Base-by-base conservation (phyloP, 2,329 filamentous ascomycete genomes). In the Fusarium sp. region DNA sequence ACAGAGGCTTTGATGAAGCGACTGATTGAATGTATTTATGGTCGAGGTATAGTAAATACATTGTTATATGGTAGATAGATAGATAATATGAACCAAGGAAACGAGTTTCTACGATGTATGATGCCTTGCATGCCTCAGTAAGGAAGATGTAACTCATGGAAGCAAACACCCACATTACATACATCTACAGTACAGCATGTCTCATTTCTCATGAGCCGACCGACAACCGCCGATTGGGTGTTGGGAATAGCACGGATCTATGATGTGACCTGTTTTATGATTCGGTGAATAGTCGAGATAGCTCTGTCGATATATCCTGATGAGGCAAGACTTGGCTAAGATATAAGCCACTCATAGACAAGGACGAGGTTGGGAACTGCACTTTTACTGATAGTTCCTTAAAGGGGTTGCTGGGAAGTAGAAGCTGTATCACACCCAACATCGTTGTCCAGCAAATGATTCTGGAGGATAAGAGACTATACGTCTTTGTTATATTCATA, bases 201-300 rank as follows among this genome's bases (percentile, higher is more conserved):
- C 18, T n/a, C 11, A 38, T 42, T 24, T 52, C 40, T 66, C 52
- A 67, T 66, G 62, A 67, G 63, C 63, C 62, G 63, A 38, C 60
- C 61, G 62, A 66, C n/a, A 40, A 32, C 59, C 47, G 63, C 63
- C 63, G 63, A 66, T 66, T 32, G 63, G 62, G 46, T 27, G 53
- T 54, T 27, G 30, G 38, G 40, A 43, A 49, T 50, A 40, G 45
- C 27, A 55, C 29, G 59, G 54, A 61, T 61, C 54, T 50, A 42
- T 52, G 42, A 47, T 44, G 30, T 32, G 24, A 60, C 46, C 55
- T 64, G 50, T 50, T 34, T 45, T 45, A 66, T 66, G 63, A 66
- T 66, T 66, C 63, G 63, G 63, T 61, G 63, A 55, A 66, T 66
- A 66, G 62, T 66, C 43, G 43, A 66, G 55, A 67, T 49, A 51